A percentile compares a stretch with the other conserved stretches of the same genome.
Evolutionary conservation across 495 filamentous ascomycete genomes (phyloP).

Genomic region (Penicillium longicatenatum): DNA sequence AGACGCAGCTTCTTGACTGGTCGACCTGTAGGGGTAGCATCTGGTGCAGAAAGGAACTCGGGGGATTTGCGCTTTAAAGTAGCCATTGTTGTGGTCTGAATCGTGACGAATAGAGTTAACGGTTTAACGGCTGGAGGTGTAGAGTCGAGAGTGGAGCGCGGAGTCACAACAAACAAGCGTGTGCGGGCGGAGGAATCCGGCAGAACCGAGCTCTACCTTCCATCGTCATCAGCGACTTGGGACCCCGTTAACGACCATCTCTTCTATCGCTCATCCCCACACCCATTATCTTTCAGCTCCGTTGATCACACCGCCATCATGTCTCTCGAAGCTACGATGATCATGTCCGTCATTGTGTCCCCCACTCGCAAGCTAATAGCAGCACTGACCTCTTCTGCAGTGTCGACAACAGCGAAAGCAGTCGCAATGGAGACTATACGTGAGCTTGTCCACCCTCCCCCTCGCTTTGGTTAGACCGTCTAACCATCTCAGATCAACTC

Average conservation of each 20-base stretch:
- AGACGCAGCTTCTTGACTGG: slow-evolving; percentile 65
- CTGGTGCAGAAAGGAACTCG: slow-evolving; percentile 33
- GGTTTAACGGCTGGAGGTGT: background rate
- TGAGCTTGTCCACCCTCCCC: slow-evolving; percentile 26
- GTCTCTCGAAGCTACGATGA: slow-evolving; percentile 75
- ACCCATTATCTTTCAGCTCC: slow-evolving; percentile 8
- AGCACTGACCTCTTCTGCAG: slow-evolving; percentile 44
- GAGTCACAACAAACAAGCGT: slow-evolving; percentile 35
- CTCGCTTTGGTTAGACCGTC: slow-evolving; percentile 8
- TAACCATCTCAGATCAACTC: slow-evolving; percentile 65
- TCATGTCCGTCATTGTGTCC: slow-evolving; percentile 55
- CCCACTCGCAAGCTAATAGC: slow-evolving; percentile 14
- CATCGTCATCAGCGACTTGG: slow-evolving; percentile 25
- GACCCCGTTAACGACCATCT: slow-evolving; percentile 14
- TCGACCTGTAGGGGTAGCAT: slow-evolving; percentile 54
- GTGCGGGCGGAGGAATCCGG: slow-evolving; percentile 20
- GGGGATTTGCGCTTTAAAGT: slow-evolving; percentile 64
- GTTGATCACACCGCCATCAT: slow-evolving; percentile 50
- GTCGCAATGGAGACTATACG: slow-evolving; percentile 92
- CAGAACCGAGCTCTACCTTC: slow-evolving; percentile 31
- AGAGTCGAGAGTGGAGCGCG: slow-evolving; percentile 24
- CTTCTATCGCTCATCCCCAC: slow-evolving; percentile 19
- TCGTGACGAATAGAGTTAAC: slow-evolving; percentile 8
- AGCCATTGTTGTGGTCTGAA: slow-evolving; percentile 48
- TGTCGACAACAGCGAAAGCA: slow-evolving; percentile 98